phyloP scores from a whole-genome alignment of 2,329 filamentous ascomycete species.

The Monosporascus cannonballus region DNA sequence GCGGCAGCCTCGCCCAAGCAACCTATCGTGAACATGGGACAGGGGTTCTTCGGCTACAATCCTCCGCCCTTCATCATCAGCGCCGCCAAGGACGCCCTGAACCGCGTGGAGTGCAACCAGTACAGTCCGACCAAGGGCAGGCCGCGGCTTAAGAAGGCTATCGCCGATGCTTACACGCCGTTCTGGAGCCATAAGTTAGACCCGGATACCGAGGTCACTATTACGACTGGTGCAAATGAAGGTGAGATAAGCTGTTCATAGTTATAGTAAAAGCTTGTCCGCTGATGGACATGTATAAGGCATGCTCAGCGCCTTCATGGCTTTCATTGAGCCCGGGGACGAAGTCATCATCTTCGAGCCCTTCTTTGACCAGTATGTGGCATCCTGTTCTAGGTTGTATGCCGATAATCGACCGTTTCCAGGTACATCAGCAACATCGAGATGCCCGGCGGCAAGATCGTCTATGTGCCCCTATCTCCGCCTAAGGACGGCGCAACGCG shows the following conservation, averaged over 20 bases:
- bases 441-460: constrained; percentile 92
- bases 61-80: constrained; percentile 85
- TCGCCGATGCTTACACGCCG: constrained; percentile 87
- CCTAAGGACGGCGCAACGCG: constrained; percentile 71
- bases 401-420: not conserved
- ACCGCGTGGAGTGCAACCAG: constrained; percentile 95
- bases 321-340: constrained; percentile 86
- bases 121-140: constrained; percentile 95
- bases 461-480: constrained; percentile 92
- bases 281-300: constrained; percentile 29
- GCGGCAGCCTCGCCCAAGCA: constrained; percentile 56
- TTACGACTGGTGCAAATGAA: constrained; percentile 89
- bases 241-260: constrained; percentile 28
- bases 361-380: constrained; percentile 84
- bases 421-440: constrained; percentile 96
- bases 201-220: constrained; percentile 87
- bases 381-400: not conserved
- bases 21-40: constrained; percentile 60
- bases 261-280: not conserved
- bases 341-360: constrained; percentile 98
- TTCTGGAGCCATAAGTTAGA: constrained; percentile 78
- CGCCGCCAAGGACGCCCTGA: constrained; percentile 83
- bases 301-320: constrained; percentile 98
- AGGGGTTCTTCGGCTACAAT: constrained; percentile 86
- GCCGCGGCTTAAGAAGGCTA: constrained; percentile 84